A percentile compares a stretch with the other conserved stretches of the same genome.
Conservation (phyloP, 2,329 filamentous ascomycete species). For the Decorospora gaudefroyi region DNA sequence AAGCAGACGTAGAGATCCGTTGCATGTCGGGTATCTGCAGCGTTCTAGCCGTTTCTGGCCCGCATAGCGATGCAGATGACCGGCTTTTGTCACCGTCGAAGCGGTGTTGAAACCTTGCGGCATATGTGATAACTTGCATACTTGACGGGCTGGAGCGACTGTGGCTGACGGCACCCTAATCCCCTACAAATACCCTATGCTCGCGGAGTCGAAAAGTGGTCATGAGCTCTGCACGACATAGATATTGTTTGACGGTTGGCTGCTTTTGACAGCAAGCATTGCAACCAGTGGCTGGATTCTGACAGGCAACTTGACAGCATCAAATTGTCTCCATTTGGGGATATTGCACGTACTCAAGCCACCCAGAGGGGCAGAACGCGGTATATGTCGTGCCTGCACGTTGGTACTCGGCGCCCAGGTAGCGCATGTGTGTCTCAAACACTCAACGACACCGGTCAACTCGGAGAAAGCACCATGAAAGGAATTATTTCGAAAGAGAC, state of each 20-base stretch:
- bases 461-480: background rate
- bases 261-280: slow-evolving; percentile 8
- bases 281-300: slow-evolving; percentile 11
- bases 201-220: background rate
- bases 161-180: slow-evolving; percentile 2
- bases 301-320: slow-evolving; percentile 7
- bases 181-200: background rate
- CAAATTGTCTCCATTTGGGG: slow-evolving; percentile 2
- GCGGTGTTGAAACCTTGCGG: background rate
- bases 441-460: slow-evolving; percentile 1
- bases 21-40: slow-evolving; percentile 19
- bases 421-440: slow-evolving; percentile 3
- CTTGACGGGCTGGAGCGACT: background rate
- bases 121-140: slow-evolving; percentile 8
- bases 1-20: slow-evolving; percentile 7
- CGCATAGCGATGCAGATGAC: background rate
- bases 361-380: background rate
- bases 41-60: background rate
- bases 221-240: background rate
- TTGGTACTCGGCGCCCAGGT: slow-evolving; percentile 22
- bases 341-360: slow-evolving; percentile 1
- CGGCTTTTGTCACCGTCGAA: background rate
- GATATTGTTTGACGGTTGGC: background rate
- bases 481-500: background rate
- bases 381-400: slow-evolving; percentile 20